phyloP scores from a whole-genome alignment of 2,329 filamentous ascomycete genomes.

The Drechmeria coniospora region DNA sequence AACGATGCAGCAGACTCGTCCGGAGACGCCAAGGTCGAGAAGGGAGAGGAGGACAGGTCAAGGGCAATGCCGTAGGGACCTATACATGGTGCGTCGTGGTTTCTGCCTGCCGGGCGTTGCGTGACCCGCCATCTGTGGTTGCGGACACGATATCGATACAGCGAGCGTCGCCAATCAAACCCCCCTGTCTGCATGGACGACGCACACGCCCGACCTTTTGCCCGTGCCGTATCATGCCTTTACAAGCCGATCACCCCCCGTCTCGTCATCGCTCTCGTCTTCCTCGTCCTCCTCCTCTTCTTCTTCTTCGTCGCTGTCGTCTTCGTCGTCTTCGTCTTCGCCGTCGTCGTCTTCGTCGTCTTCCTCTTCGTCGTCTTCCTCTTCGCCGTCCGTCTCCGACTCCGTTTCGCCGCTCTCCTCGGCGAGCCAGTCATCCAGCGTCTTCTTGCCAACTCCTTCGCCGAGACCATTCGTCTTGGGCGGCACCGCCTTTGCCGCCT shows the following conservation, averaged over 20 bases:
- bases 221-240: slow-evolving; percentile 15
- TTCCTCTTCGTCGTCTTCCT: slow-evolving; percentile 32
- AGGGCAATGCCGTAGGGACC: too few relatives aligned
- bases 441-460: slow-evolving; percentile 51
- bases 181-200: too few relatives aligned
- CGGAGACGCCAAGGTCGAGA: slow-evolving; percentile 4
- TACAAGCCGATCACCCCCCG: slow-evolving; percentile 28
- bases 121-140: too few relatives aligned
- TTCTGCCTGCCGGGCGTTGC: too few relatives aligned
- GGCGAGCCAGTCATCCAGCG: slow-evolving; percentile 83
- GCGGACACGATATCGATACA: slow-evolving; percentile 9
- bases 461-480: slow-evolving; percentile 32
- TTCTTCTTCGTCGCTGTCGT: slow-evolving; percentile 30
- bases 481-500: slow-evolving; percentile 25
- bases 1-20: slow-evolving; percentile 13
- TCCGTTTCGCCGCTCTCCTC: slow-evolving; percentile 46
- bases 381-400: slow-evolving; percentile 32
- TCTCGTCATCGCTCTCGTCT: slow-evolving; percentile 31
- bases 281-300: slow-evolving; percentile 38
- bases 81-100: too few relatives aligned
- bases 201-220: too few relatives aligned
- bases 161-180: too few relatives aligned
- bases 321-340: slow-evolving; percentile 36
- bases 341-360: slow-evolving; percentile 35
- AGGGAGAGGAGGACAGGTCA: too few relatives aligned